Conservation (phyloP, 441 rosid genomes). For the Arabidopsis hybrid region DNA sequence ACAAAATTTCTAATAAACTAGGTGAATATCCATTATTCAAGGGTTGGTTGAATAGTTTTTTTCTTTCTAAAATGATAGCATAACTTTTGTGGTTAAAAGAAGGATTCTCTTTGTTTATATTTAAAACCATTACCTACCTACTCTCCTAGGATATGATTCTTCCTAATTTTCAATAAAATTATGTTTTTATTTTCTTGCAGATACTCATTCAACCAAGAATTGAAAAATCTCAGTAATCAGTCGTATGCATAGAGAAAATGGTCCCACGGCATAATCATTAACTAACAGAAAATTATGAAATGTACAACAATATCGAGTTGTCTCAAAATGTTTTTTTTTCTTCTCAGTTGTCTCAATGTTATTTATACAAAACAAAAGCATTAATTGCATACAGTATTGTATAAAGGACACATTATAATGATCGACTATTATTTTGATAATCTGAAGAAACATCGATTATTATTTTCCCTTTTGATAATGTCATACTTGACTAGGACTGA, state of each 20-base stretch:
- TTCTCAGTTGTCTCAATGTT: conserved; percentile 9
- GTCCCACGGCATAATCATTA: conserved; percentile 38
- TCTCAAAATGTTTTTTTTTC: neutral
- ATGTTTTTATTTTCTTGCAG: neutral
- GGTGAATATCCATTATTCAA: conserved; percentile 26
- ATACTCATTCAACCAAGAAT: conserved; percentile 13
- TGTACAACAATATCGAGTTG: conserved; percentile 12
- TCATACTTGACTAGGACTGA: neutral
- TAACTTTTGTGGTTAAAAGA: conserved; percentile 17
- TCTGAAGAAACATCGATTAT: too few relatives aligned
- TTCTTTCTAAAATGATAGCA: neutral
- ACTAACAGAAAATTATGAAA: conserved; percentile 13
- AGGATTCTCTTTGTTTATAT: conserved; percentile 3
- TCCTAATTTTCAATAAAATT: neutral
- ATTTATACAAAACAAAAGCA: conserved; percentile 7
- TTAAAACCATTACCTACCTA: conserved; percentile 21
- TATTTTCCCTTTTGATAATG: neutral
- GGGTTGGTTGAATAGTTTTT: conserved; percentile 1
- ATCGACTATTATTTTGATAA: neutral
- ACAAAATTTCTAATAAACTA: neutral
- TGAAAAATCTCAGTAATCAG: neutral
- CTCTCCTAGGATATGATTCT: conserved; percentile 34
- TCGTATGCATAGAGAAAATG: conserved; percentile 6
- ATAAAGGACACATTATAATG: neutral
- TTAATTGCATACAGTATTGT: neutral